Evolutionary conservation across 306 rosid species (phyloP).

Genomic region (Glycyrrhiza uralensis): DNA sequence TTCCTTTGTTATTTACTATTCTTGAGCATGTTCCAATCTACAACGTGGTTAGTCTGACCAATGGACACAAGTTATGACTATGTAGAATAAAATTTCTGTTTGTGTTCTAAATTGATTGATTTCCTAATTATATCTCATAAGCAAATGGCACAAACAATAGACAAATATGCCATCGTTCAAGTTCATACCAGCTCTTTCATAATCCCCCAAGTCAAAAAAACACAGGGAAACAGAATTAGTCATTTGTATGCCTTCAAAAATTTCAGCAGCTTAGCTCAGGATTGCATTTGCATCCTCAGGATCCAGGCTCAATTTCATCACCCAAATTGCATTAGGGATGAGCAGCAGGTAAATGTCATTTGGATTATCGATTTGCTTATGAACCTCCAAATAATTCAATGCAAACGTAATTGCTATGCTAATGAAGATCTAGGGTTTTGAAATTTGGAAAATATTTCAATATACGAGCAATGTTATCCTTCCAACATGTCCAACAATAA

Average conservation of each 20-base stretch:
- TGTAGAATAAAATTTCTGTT: background rate
- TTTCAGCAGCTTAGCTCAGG: conserved; percentile 74
- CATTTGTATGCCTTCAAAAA: conserved; percentile 63
- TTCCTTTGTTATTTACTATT: background rate
- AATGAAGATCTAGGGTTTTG: conserved; percentile 27
- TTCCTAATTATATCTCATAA: background rate
- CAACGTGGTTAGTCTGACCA: background rate
- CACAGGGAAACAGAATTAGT: conserved; percentile 61
- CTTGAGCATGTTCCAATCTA: background rate
- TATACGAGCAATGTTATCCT: too few relatives aligned
- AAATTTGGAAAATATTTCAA: too few relatives aligned
- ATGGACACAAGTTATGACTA: background rate
- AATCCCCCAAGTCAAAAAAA: conserved; percentile 61
- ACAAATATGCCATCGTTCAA: background rate
- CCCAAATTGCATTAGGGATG: conserved; percentile 62
- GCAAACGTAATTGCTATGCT: conserved; percentile 38
- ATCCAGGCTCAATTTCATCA: conserved; percentile 30
- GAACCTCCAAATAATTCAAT: conserved; percentile 55
- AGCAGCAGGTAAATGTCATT: conserved; percentile 40
- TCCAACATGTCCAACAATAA: too few relatives aligned
- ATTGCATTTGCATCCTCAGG: conserved; percentile 48
- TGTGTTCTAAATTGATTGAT: background rate
- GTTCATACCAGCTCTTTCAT: conserved; percentile 63
- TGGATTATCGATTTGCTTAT: conserved; percentile 19
- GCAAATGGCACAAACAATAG: background rate